Base-by-base conservation (phyloP, 257 asterid genomes). In the Nicotiana attenuata region DNA sequence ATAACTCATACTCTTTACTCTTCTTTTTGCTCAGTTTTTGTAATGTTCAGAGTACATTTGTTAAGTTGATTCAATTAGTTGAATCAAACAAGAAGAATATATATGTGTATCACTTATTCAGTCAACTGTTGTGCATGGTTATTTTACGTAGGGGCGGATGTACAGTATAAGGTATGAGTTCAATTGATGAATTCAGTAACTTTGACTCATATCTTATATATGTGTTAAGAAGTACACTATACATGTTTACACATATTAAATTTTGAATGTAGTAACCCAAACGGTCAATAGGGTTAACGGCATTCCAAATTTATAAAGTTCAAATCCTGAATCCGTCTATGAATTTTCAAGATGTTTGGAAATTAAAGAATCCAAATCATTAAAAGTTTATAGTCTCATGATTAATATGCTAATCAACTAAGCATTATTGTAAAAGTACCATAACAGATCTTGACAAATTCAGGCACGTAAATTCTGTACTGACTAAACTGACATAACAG, bases 291-390 rank as follows among this genome's bases (percentile, higher is more conserved):
- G 1, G 19, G 1, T 14, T 19, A 53, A 0, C 4, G 7, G 2
- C 6, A 5, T 6, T 0, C 0, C 6, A 20, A 45, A 71, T 0
- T 0, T 4, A 71, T 22, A 22, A 45, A 20, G 0, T 69, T 41
- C 0, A 71, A 22, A 69, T 20, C 0, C 1, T 1, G 20, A 1
- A 53, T 53, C 1, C 3, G 2, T 7, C 0, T 1, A 0, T 1
- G 38, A 7, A 41, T n/a, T 69, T 38, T 0, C 3, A 6, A 0
- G 10, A 6, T 47, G 3, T 47, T 0, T 2, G 10, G 2, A 68
- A 26, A 26, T 26, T 26, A 26, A 4, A 5, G 11, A 5, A 41
- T 13, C 19, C n/a, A 69, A 41, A 41, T 41, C 2, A 71, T 22
- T 6, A 45, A 4, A 71, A 45, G 8, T 45, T 45, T 6, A 71